Evolutionary conservation across 2,329 filamentous ascomycete species (phyloP).

Genomic region (Alternaria rosae): DNA sequence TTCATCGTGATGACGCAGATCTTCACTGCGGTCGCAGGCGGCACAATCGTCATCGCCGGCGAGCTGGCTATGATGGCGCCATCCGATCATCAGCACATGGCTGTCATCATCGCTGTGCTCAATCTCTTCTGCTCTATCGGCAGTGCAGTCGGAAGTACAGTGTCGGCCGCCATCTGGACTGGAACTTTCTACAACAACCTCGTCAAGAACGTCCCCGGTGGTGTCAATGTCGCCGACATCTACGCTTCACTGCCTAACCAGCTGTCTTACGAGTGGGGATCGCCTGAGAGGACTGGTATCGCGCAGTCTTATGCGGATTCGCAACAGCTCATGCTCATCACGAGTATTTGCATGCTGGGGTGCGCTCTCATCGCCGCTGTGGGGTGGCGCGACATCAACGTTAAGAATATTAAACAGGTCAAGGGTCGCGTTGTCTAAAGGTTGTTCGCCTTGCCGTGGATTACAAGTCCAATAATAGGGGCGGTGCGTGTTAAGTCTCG

Average conservation of each 20-base stretch:
- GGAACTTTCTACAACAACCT: slow-evolving; percentile 62
- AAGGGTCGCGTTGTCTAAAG: slow-evolving; percentile 54
- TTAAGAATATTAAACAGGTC: slow-evolving; percentile 52
- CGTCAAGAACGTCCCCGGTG: slow-evolving; percentile 52
- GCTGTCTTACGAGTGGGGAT: slow-evolving; percentile 60
- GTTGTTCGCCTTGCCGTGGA: too few relatives aligned
- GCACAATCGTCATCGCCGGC: slow-evolving; percentile 31
- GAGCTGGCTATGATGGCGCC: slow-evolving; percentile 30
- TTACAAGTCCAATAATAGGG: too few relatives aligned
- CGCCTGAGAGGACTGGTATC: slow-evolving; percentile 53
- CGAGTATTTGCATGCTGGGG: slow-evolving; percentile 31
- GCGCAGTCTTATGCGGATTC: slow-evolving; percentile 37
- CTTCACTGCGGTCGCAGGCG: slow-evolving; percentile 30
- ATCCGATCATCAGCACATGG: slow-evolving; percentile 26
- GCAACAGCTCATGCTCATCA: slow-evolving; percentile 41
- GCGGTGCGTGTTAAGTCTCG: too few relatives aligned
- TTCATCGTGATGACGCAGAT: slow-evolving; percentile 43
- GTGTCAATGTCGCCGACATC: slow-evolving; percentile 47
- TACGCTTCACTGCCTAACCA: slow-evolving; percentile 63
- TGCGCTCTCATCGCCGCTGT: slow-evolving; percentile 49
- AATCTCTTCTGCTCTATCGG: slow-evolving; percentile 67
- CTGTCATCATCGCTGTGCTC: slow-evolving; percentile 53
- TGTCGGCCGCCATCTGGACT: slow-evolving; percentile 70
- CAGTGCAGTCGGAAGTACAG: slow-evolving; percentile 51
- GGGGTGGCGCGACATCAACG: slow-evolving; percentile 57